Conservation (phyloP, 2,329 filamentous ascomycete species). For the Magnaporthiopsis rhizophila region DNA sequence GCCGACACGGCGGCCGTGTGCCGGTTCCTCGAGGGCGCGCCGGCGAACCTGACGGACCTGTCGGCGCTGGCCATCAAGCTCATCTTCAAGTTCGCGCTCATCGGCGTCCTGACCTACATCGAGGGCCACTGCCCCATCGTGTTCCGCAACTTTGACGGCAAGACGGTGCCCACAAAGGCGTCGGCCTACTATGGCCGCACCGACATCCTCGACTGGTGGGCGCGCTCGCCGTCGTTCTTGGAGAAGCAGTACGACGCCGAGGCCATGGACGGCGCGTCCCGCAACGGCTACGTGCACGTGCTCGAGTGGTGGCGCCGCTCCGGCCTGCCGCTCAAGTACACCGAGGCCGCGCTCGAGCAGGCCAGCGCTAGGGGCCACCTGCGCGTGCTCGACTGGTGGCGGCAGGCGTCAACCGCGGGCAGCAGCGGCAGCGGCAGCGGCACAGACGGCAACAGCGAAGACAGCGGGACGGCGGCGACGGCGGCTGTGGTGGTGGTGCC, state of each 20-base stretch:
- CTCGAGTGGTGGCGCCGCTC: conserved; percentile 83
- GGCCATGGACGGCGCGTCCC: conserved; percentile 79
- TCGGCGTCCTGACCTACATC: conserved; percentile 64
- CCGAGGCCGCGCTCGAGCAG: conserved; percentile 78
- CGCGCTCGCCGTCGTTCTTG: conserved; percentile 70
- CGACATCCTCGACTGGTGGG: conserved; percentile 88
- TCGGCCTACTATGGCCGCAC: conserved; percentile 78
- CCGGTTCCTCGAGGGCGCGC: conserved; percentile 62
- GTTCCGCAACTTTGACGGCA: conserved; percentile 80
- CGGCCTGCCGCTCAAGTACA: conserved; percentile 74
- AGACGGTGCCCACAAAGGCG: conserved; percentile 78
- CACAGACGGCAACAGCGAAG: background rate
- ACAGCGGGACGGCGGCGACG: conserved; percentile 53
- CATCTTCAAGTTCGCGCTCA: conserved; percentile 84
- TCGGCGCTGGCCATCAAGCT: conserved; percentile 78
- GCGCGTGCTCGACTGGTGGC: conserved; percentile 91
- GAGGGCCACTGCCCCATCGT: conserved; percentile 58
- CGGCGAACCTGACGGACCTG: conserved; percentile 60
- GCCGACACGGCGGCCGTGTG: conserved; percentile 64
- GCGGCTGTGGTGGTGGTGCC: conserved; percentile 41
- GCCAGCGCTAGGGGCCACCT: conserved; percentile 79
- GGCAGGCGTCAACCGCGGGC: conserved; percentile 44
- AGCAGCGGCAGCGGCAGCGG: no score
- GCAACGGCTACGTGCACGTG: conserved; percentile 75
- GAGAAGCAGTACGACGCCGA: conserved; percentile 81